Percentiles rank a stretch among this genome's conserved stretches.
phyloP scores from a whole-genome alignment of 2,329 filamentous ascomycete species.

The Botrytis hyacinthi region DNA sequence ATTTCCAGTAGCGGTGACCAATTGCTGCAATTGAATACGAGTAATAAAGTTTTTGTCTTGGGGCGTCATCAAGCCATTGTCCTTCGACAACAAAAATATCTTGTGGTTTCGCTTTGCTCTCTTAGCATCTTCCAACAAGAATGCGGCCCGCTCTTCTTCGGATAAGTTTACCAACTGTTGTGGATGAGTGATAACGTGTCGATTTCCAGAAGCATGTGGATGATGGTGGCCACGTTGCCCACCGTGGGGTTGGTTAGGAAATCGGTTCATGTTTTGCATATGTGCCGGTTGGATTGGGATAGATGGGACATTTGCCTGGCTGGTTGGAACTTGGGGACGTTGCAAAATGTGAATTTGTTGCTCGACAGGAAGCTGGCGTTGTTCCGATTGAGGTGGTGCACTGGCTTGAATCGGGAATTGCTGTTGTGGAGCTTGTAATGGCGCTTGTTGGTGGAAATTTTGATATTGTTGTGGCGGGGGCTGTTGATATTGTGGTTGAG shows the following conservation, averaged over 20 bases:
- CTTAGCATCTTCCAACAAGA: conserved; percentile 87
- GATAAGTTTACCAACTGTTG: conserved; percentile 74
- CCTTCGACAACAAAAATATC: conserved; percentile 87
- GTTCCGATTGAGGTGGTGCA: conserved; percentile 33
- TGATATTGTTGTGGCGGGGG: conserved; percentile 33
- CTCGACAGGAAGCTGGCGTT: conserved; percentile 24
- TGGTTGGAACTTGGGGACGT: conserved; percentile 31
- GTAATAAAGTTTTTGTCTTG: conserved; percentile 99
- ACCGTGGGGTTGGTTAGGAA: conserved; percentile 49
- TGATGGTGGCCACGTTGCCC: conserved; percentile 39
- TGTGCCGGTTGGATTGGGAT: conserved; percentile 63
- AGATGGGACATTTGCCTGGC: conserved; percentile 41
- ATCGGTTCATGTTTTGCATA: conserved; percentile 73
- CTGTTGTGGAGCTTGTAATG: conserved; percentile 31
- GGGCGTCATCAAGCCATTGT: conserved; percentile 97
- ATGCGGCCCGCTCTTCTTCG: conserved; percentile 79
- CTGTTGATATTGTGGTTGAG: conserved; percentile 25
- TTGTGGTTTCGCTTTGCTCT: conserved; percentile 97
- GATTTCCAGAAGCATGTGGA: conserved; percentile 41
- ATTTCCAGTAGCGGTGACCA: conserved; percentile 88
- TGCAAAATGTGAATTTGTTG: conserved; percentile 36
- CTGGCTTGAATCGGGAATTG: conserved; percentile 33
- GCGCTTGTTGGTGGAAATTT: conserved; percentile 26
- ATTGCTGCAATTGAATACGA: conserved; percentile 92
- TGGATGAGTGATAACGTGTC: conserved; percentile 63